A percentile compares a stretch with the other conserved stretches of the same genome.
phyloP scores from a whole-genome alignment of 139 green algal genomes.

The Chlamydomonas schloesseri region DNA sequence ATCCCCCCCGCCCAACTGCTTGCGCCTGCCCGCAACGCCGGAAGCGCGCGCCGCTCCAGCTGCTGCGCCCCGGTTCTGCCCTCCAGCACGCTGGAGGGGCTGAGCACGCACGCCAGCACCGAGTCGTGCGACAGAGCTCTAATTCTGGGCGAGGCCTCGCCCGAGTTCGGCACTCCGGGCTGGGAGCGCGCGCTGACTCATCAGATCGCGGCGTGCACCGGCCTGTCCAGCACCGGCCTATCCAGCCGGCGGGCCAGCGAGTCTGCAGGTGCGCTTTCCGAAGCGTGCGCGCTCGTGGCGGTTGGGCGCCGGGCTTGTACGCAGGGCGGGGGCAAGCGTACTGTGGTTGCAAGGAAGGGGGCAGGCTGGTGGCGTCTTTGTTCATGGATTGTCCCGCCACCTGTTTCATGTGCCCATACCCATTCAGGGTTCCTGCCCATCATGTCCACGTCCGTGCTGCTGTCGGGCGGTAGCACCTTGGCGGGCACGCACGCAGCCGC shows the following conservation, averaged over 20 bases:
- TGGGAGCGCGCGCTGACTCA: constrained; percentile 26
- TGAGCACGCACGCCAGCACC: neutral
- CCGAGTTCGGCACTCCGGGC: constrained; percentile 22
- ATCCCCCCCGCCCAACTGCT: no score
- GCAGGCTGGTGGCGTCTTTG: no score
- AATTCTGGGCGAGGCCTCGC: neutral
- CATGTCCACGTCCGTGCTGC: no score
- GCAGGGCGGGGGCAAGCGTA: no score
- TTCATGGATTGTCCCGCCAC: no score
- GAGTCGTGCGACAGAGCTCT: neutral
- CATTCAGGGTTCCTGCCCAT: no score
- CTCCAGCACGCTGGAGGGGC: neutral
- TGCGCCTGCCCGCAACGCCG: no score
- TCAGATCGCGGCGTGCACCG: constrained; percentile 30
- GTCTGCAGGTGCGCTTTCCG: neutral
- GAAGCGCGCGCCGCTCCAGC: neutral
- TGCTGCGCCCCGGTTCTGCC: constrained; percentile 3
- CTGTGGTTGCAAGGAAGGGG: no score
- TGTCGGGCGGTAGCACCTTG: no score
- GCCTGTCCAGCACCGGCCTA: neutral
- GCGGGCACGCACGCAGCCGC: no score
- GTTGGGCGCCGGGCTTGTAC: neutral
- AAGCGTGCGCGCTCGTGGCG: neutral
- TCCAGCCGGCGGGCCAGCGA: neutral
- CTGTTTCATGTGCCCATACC: no score